phyloP scores from a whole-genome alignment of 169 alveolate genomes.

The Neospora caninum region DNA sequence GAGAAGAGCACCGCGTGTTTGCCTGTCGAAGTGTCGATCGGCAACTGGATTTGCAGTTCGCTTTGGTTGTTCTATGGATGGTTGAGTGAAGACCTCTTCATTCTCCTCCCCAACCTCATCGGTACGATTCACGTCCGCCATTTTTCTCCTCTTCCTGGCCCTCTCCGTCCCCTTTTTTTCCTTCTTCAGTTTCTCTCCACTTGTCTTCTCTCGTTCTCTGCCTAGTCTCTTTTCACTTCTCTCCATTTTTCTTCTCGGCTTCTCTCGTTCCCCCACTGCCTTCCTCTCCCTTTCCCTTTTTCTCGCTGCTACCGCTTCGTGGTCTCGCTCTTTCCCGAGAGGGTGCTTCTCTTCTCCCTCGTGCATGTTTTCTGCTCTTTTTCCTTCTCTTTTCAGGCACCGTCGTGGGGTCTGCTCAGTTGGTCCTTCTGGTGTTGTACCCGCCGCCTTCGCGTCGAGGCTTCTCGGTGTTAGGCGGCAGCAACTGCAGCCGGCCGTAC shows the following conservation, averaged over 20 bases:
- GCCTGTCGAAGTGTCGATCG: slow-evolving; percentile 52
- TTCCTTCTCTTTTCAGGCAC: neutral
- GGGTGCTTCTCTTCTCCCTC: too few species aligned
- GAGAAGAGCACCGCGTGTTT: slow-evolving; percentile 54
- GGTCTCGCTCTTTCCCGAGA: too few species aligned
- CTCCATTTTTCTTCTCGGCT: neutral
- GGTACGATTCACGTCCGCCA: neutral
- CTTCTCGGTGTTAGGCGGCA: neutral
- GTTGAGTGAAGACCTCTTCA: slow-evolving; percentile 46
- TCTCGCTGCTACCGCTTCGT: too few species aligned
- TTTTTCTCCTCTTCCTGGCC: neutral
- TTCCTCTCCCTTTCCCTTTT: neutral
- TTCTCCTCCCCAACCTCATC: slow-evolving; percentile 53
- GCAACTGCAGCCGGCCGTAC: neutral
- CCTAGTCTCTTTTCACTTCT: neutral
- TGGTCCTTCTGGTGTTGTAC: neutral
- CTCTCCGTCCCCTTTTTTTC: neutral
- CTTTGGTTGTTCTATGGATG: slow-evolving; percentile 60
- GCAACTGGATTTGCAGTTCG: slow-evolving; percentile 41
- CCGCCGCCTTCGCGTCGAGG: slow-evolving; percentile 16
- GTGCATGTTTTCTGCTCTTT: neutral
- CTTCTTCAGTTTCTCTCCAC: neutral
- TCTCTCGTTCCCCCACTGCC: neutral
- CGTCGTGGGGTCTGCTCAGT: neutral
- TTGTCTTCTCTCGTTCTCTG: neutral